Percentiles rank a stretch among this genome's conserved stretches.
Conservation (phyloP, 805 yeast species). For the Candida hungchunana region DNA sequence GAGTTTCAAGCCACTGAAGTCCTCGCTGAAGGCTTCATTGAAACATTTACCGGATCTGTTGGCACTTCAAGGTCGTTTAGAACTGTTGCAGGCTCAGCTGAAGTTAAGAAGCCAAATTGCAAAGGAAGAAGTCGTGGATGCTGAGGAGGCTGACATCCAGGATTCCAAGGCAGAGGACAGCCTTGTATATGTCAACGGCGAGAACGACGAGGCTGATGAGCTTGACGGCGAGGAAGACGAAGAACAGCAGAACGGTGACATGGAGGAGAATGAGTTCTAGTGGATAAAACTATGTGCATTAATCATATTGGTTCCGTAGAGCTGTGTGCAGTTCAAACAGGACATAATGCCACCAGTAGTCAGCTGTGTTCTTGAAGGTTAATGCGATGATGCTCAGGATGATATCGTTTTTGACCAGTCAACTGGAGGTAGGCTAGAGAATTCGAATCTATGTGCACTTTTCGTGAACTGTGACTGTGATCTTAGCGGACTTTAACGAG, state of each 20-base stretch:
- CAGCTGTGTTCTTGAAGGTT: too few species aligned
- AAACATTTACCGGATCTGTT: conserved; percentile 62
- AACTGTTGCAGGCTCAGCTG: conserved; percentile 71
- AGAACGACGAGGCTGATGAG: conserved; percentile 38
- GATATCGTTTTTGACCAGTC: too few species aligned
- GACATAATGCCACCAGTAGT: too few species aligned
- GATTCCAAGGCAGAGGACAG: conserved; percentile 32
- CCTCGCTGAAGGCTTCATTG: conserved; percentile 51
- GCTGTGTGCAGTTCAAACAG: too few species aligned
- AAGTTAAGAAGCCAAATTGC: conserved; percentile 55
- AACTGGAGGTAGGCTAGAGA: too few species aligned
- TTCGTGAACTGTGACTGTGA: too few species aligned
- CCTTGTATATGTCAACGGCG: conserved; percentile 38
- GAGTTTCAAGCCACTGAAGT: conserved; percentile 48
- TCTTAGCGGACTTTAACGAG: too few species aligned
- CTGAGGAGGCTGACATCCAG: conserved; percentile 26
- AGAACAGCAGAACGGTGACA: conserved; percentile 2
- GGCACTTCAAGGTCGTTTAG: conserved; percentile 82
- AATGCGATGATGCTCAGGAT: too few species aligned
- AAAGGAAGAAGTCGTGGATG: conserved; percentile 31
- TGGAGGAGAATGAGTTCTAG: conserved; percentile 1
- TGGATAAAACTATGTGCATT: too few species aligned
- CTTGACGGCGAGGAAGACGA: conserved; percentile 27
- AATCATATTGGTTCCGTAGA: too few species aligned
- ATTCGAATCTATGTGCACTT: too few species aligned